A percentile compares a stretch with the other conserved stretches of the same genome.
Evolutionary conservation across 495 filamentous ascomycete species (phyloP).

Genomic region (Symbiotaphrina buchneri): DNA sequence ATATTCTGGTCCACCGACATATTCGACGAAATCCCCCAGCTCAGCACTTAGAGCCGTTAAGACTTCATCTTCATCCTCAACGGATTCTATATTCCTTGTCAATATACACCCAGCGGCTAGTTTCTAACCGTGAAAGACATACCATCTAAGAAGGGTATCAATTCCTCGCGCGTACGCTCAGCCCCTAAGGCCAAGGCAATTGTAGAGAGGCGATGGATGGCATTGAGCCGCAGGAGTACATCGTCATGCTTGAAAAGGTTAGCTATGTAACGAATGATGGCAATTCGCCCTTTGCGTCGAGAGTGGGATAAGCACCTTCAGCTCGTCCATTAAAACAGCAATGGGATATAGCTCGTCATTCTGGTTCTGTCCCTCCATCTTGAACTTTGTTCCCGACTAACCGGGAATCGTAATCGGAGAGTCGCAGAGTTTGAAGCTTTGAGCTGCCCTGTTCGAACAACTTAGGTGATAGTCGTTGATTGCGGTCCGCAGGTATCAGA

Average conservation of each 20-base stretch:
- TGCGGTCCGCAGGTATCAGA: too few species aligned
- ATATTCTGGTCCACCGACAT: slow-evolving; percentile 82
- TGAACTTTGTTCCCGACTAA: slow-evolving; percentile 8
- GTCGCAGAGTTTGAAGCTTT: too few species aligned
- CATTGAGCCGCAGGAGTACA: slow-evolving; percentile 90
- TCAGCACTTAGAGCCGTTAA: slow-evolving; percentile 92
- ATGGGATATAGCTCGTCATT: slow-evolving; percentile 98
- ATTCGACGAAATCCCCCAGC: slow-evolving; percentile 88
- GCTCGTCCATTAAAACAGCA: slow-evolving; percentile 95
- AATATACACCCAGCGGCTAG: slow-evolving; percentile 11
- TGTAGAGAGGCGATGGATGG: slow-evolving; percentile 91
- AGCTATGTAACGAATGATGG: background rate
- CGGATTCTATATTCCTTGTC: slow-evolving; percentile 45
- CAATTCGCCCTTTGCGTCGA: slow-evolving; percentile 7
- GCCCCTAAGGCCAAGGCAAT: slow-evolving; percentile 90
- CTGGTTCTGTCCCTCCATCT: slow-evolving; percentile 52
- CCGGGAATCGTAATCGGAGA: too few species aligned
- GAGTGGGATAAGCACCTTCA: slow-evolving; percentile 49
- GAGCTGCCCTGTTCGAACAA: too few species aligned
- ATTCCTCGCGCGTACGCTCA: slow-evolving; percentile 88
- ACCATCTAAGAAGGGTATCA: slow-evolving; percentile 98
- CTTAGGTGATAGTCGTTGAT: too few species aligned
- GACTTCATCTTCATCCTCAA: slow-evolving; percentile 97
- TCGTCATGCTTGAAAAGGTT: slow-evolving; percentile 63
- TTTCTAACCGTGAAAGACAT: slow-evolving; percentile 11